Percentiles rank a stretch among this genome's conserved stretches.
Evolutionary conservation across 345 rosid species (phyloP).

Genomic region (Triadica sebifera): DNA sequence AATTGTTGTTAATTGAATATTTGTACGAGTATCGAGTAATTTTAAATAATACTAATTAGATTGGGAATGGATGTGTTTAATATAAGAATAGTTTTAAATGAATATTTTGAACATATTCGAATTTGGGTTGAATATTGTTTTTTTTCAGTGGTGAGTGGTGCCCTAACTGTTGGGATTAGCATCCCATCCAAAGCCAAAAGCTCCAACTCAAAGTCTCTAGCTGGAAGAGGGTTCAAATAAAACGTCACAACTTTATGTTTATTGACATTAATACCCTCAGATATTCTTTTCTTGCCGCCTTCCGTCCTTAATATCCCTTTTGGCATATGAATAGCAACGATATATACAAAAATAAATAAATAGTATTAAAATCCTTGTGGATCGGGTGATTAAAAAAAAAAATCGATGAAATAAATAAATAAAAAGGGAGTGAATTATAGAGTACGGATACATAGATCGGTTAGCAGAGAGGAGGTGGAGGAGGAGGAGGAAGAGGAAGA

Average conservation of each 20-base stretch:
- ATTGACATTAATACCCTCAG: slow-evolving; percentile 13
- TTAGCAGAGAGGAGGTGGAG: not conserved
- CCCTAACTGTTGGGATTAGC: too few species aligned
- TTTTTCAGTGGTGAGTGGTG: too few species aligned
- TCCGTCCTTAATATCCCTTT: too few species aligned
- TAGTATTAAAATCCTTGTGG: not conserved
- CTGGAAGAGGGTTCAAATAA: not conserved
- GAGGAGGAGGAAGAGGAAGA: not conserved
- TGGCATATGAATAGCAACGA: not conserved
- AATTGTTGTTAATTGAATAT: too few species aligned
- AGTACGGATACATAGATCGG: slow-evolving; percentile 24
- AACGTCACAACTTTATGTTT: not conserved
- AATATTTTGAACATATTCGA: too few species aligned
- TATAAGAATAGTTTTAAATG: too few species aligned
- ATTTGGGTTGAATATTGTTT: too few species aligned
- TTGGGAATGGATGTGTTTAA: too few species aligned
- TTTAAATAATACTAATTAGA: too few species aligned
- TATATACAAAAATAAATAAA: not conserved
- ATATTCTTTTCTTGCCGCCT: slow-evolving; percentile 9
- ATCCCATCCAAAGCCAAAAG: not conserved
- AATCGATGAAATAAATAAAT: not conserved
- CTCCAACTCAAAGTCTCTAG: not conserved
- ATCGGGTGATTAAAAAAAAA: not conserved
- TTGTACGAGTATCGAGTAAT: too few species aligned
- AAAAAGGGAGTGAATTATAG: slow-evolving; percentile 16